Evolutionary conservation across 768 basidiomycete species (phyloP).

Genomic region (Suillus occidentalis): DNA sequence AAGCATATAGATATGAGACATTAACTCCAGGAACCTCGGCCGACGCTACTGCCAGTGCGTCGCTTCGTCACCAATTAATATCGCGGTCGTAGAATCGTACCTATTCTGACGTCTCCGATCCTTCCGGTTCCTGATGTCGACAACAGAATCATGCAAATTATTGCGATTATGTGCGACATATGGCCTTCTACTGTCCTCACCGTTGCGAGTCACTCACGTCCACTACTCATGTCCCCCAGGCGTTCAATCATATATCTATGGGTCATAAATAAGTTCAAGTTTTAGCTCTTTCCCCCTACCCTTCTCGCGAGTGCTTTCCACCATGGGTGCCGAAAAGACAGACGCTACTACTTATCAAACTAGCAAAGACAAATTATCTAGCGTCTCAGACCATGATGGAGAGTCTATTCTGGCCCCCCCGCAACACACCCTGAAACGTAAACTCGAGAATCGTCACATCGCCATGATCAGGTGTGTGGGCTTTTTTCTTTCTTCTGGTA

Average conservation of each 20-base stretch:
- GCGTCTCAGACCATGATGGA: conserved; percentile 22
- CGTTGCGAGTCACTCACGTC: too few species aligned
- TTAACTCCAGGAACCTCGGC: too few species aligned
- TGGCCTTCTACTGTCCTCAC: too few species aligned
- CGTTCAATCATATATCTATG: background rate
- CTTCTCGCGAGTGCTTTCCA: background rate
- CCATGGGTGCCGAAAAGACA: conserved; percentile 28
- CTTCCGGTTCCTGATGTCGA: too few species aligned
- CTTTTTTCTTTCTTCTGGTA: background rate
- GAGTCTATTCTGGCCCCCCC: conserved; percentile 12
- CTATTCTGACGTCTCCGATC: too few species aligned
- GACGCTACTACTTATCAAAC: background rate
- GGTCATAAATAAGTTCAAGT: background rate
- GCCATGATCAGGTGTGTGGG: conserved; percentile 71
- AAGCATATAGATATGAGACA: too few species aligned
- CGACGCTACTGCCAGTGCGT: too few species aligned
- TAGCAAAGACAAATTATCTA: conserved; percentile 9
- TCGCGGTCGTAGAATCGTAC: too few species aligned
- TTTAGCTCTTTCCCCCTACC: background rate
- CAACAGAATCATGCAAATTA: too few species aligned
- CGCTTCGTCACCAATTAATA: too few species aligned
- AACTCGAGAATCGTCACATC: conserved; percentile 76
- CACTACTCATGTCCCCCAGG: background rate
- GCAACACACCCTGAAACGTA: conserved; percentile 43
- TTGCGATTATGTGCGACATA: too few species aligned